These are phyloP conservation scores for Grosmannia penicillata DNA, from an alignment of 2,329 filamentous ascomycete genomes.

Conservation along the genomic window DNA sequence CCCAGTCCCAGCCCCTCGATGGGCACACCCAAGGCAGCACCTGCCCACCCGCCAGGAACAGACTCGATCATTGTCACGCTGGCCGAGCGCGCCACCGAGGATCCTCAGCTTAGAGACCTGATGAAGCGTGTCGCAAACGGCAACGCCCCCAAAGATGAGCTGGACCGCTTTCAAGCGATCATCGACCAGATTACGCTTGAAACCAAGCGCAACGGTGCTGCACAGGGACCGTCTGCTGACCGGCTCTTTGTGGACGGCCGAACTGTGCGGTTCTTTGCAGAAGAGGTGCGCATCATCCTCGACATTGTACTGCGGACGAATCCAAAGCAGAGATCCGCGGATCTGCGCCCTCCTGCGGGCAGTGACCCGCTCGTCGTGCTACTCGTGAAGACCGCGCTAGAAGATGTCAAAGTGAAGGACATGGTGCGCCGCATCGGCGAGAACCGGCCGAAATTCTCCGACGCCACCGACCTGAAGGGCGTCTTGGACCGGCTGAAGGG, in stretches of 20 bases:
- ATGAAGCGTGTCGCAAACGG: conserved; percentile 76
- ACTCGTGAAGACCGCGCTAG: conserved; percentile 41
- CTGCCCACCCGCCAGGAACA: conserved; percentile 16
- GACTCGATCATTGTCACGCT: conserved; percentile 73
- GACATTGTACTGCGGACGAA: conserved; percentile 46
- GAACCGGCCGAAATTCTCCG: conserved; percentile 32
- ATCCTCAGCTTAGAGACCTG: conserved; percentile 57
- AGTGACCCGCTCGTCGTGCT: conserved; percentile 42
- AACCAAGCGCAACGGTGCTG: conserved; percentile 34
- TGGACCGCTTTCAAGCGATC: conserved; percentile 64
- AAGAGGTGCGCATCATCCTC: conserved; percentile 40
- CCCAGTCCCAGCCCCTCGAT: conserved; percentile 14
- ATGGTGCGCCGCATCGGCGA: conserved; percentile 40
- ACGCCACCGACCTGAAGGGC: conserved; percentile 38
- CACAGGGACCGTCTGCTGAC: conserved; percentile 39
- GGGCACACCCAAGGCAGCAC: conserved; percentile 10
- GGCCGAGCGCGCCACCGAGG: conserved; percentile 59
- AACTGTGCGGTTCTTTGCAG: conserved; percentile 44
- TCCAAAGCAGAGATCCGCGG: conserved; percentile 36
- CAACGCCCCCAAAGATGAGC: conserved; percentile 53
- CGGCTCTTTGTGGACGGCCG: conserved; percentile 37
- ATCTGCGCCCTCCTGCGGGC: conserved; percentile 36
- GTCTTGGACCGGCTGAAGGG: conserved; percentile 33
- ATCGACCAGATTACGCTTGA: conserved; percentile 62
- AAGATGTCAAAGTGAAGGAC: conserved; percentile 31